Evolutionary conservation across 129 eudicot species (phyloP).

Genomic region (Smallanthus sonchifolius): DNA sequence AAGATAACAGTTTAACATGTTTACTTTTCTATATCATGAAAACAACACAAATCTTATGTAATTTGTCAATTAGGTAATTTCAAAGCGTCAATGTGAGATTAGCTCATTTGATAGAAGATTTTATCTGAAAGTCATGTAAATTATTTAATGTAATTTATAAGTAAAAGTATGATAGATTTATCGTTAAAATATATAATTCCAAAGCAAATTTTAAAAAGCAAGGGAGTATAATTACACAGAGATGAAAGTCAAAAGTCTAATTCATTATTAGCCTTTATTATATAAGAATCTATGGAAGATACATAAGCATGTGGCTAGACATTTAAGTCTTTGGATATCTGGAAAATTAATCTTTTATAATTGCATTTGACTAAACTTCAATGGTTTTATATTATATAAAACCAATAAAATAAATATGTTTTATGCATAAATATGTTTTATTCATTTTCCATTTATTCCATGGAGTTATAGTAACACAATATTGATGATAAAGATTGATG

Average conservation of each 20-base stretch:
- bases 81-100: too few species aligned
- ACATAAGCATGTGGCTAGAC: conserved; percentile 12
- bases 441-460: not conserved
- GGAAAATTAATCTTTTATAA: not conserved
- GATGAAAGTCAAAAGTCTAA: not conserved
- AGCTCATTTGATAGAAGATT: too few species aligned
- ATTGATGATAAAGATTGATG: not conserved
- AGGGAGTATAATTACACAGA: not conserved
- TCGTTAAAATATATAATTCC: too few species aligned
- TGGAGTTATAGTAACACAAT: not conserved
- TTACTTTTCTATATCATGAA: too few species aligned
- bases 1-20: too few species aligned
- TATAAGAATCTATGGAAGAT: conserved; percentile 13
- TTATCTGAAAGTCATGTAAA: too few species aligned
- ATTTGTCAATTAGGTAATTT: not conserved
- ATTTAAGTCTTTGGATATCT: conserved; percentile 20
- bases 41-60: too few species aligned
- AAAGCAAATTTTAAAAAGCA: too few species aligned
- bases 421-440: conserved; percentile 4
- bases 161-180: too few species aligned
- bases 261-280: not conserved
- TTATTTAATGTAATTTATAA: too few species aligned
- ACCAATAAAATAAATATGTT: conserved; percentile 9
- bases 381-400: not conserved
- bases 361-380: conserved; percentile 9